phyloP scores from a whole-genome alignment of 2,329 filamentous ascomycete species.

The Exophiala phaeomuriformis region DNA sequence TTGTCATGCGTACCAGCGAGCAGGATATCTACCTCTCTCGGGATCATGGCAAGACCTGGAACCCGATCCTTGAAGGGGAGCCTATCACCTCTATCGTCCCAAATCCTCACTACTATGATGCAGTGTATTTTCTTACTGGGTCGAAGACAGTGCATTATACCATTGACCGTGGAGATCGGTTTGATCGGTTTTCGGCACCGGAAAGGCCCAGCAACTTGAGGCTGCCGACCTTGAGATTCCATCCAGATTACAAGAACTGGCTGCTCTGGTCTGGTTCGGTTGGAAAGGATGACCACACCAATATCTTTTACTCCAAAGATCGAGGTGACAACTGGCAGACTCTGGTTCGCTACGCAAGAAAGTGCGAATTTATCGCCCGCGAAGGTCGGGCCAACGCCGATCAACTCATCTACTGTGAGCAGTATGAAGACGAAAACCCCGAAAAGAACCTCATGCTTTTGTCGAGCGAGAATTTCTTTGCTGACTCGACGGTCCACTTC shows the following conservation, averaged over 20 bases:
- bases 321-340: slow-evolving; percentile 72
- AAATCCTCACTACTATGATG: slow-evolving; percentile 74
- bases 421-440: slow-evolving; percentile 56
- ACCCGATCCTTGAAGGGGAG: slow-evolving; percentile 60
- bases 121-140: slow-evolving; percentile 75
- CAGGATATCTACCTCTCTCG: slow-evolving; percentile 64
- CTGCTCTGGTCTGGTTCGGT: slow-evolving; percentile 77
- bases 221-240: slow-evolving; percentile 62
- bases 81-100: slow-evolving; percentile 64
- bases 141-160: slow-evolving; percentile 68
- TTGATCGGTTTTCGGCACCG: slow-evolving; percentile 67
- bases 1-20: slow-evolving; percentile 54
- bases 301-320: slow-evolving; percentile 70
- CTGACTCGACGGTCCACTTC: slow-evolving; percentile 54
- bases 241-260: slow-evolving; percentile 80
- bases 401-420: slow-evolving; percentile 58
- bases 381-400: slow-evolving; percentile 40
- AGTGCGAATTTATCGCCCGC: slow-evolving; percentile 78
- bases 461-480: slow-evolving; percentile 72
- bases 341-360: slow-evolving; percentile 64
- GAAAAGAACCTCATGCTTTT: slow-evolving; percentile 61
- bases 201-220: slow-evolving; percentile 47
- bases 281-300: slow-evolving; percentile 57
- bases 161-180: slow-evolving; percentile 65
- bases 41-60: slow-evolving; percentile 86